These are phyloP conservation scores for Jatropha podagrica DNA, from an alignment of 441 rosid species.

Conservation along the genomic window DNA sequence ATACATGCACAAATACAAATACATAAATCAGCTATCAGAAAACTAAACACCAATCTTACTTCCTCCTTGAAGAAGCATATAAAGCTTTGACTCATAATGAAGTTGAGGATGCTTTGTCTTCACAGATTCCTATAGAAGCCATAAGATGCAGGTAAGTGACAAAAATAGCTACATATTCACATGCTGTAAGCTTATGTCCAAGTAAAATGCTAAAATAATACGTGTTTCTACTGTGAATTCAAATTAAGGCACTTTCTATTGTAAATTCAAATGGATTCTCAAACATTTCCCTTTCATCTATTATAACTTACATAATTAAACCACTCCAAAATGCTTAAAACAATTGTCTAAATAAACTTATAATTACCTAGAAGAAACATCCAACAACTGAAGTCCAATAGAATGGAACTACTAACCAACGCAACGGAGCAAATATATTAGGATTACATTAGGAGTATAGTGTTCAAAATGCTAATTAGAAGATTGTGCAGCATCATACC, in stretches of 20 bases:
- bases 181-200: background rate
- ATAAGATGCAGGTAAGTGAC: constrained; percentile 8
- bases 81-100: constrained; percentile 91
- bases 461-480: background rate
- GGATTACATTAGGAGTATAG: background rate
- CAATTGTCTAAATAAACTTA: background rate
- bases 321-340: background rate
- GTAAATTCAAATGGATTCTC: background rate
- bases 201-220: background rate
- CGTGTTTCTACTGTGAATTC: background rate
- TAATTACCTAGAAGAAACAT: background rate
- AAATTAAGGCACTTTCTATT: too few relatives aligned
- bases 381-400: background rate
- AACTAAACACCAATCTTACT: constrained; percentile 43
- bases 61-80: constrained; percentile 98
- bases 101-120: constrained; percentile 95
- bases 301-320: background rate
- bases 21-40: background rate
- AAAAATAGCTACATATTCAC: background rate
- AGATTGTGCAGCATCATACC: background rate
- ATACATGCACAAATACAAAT: background rate
- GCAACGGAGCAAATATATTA: background rate
- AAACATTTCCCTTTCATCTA: background rate
- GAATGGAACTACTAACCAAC: constrained; percentile 4
- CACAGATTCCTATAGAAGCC: constrained; percentile 59